These are phyloP conservation scores for Bassia scoparia DNA, from an alignment of 148 eudicot species.

Conservation along the genomic window DNA sequence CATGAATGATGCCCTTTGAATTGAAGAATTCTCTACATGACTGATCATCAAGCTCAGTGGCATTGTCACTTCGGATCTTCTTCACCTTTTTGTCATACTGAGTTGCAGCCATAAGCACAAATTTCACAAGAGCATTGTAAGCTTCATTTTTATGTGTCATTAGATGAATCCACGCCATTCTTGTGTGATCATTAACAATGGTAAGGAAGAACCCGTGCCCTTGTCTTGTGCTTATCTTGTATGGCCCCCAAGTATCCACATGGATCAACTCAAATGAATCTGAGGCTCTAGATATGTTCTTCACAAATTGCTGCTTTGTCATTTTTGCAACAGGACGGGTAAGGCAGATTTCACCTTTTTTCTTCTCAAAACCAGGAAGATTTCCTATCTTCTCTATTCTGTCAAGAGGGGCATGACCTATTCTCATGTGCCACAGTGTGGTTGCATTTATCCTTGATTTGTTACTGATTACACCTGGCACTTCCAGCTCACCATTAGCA, in stretches of 20 bases:
- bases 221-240: not conserved
- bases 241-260: not conserved
- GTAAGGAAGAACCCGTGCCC: not conserved
- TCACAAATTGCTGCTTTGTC: not conserved
- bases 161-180: not conserved
- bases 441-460: no score
- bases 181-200: not conserved
- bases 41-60: not conserved
- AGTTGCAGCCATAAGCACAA: not conserved
- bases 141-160: not conserved
- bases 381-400: not conserved
- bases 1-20: not conserved
- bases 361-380: no score
- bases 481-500: not conserved
- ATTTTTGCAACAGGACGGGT: not conserved
- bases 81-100: not conserved
- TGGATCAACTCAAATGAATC: not conserved
- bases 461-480: not conserved
- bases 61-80: not conserved
- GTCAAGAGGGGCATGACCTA: not conserved
- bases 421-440: not conserved
- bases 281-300: not conserved
- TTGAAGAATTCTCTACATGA: not conserved
- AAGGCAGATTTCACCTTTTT: not conserved
- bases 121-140: not conserved